A percentile compares a stretch with the other conserved stretches of the same genome.
These are phyloP conservation scores for Sarocladium oryzae DNA, from an alignment of 2,329 filamentous ascomycete species.

Conservation along the genomic window DNA sequence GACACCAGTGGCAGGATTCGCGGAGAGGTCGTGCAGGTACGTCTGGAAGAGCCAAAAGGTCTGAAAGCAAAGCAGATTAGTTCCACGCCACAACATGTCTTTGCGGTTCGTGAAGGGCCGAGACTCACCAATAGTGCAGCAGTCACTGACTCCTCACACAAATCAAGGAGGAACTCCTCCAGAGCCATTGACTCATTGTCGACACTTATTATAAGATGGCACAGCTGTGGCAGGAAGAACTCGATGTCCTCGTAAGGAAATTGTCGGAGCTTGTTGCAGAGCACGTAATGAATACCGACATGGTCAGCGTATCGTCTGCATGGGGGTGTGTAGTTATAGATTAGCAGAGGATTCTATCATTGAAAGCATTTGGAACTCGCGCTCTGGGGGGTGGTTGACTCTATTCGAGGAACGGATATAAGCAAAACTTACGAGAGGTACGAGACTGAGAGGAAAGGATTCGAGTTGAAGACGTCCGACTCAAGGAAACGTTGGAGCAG, in stretches of 20 bases:
- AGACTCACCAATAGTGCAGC: constrained; percentile 65
- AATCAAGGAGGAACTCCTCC: constrained; percentile 79
- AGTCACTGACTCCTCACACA: constrained; percentile 83
- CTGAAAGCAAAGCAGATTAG: constrained; percentile 33
- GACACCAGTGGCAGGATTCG: constrained; percentile 66
- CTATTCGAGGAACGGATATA: no score
- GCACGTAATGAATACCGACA: constrained; percentile 83
- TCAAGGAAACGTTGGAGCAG: constrained; percentile 85
- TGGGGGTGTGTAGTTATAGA: background rate
- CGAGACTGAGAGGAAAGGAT: constrained; percentile 81
- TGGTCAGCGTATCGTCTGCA: constrained; percentile 78
- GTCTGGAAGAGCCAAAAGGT: constrained; percentile 90
- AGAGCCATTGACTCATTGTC: constrained; percentile 89
- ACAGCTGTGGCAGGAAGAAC: constrained; percentile 85
- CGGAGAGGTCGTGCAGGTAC: constrained; percentile 73
- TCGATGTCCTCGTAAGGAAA: constrained; percentile 89
- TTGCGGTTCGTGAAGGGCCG: no score
- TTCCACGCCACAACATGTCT: background rate
- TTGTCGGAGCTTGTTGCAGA: constrained; percentile 82
- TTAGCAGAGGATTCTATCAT: constrained; percentile 2
- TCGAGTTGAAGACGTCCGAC: constrained; percentile 89
- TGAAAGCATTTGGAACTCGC: no score
- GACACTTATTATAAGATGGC: constrained; percentile 80
- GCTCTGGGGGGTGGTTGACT: no score
- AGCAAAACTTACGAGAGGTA: constrained; percentile 81